These are phyloP conservation scores for Xylariomycetidae sp. DNA, from an alignment of 2,329 filamentous ascomycete genomes.

Conservation along the genomic window DNA sequence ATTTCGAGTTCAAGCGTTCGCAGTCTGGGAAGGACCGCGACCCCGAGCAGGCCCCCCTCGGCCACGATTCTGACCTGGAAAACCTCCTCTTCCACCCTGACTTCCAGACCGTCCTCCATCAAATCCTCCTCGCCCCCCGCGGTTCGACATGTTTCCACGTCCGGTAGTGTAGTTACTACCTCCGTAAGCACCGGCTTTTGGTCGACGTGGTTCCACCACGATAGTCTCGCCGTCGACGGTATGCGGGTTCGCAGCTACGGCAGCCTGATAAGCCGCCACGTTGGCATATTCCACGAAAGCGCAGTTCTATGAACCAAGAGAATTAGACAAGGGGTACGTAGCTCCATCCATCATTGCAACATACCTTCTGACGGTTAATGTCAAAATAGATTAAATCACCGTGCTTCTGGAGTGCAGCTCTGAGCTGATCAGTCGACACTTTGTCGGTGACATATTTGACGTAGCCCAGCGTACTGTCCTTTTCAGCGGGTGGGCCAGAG, in stretches of 20 bases:
- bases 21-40: constrained; percentile 54
- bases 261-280: constrained; percentile 74
- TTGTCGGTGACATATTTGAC: constrained; percentile 95
- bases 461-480: constrained; percentile 77
- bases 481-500: constrained; percentile 56
- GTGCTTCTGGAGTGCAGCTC: constrained; percentile 64
- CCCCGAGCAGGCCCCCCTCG: constrained; percentile 63
- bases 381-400: constrained; percentile 71
- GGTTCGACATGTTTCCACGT: constrained; percentile 56
- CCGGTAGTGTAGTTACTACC: constrained; percentile 61
- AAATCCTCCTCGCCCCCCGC: constrained; percentile 60
- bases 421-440: constrained; percentile 71
- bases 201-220: constrained; percentile 81
- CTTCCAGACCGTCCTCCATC: constrained; percentile 56
- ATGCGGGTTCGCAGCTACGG: constrained; percentile 80
- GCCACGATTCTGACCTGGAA: constrained; percentile 61
- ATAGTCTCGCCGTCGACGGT: constrained; percentile 78
- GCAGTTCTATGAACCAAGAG: constrained; percentile 87
- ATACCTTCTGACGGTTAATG: constrained; percentile 78
- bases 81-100: constrained; percentile 64
- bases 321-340: too few species aligned
- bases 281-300: constrained; percentile 94
- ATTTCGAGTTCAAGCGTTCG: constrained; percentile 53
- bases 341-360: too few species aligned
- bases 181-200: constrained; percentile 66